Evolutionary conservation across 2,329 filamentous ascomycete species (phyloP).

Genomic region (Helminthosporium solani): DNA sequence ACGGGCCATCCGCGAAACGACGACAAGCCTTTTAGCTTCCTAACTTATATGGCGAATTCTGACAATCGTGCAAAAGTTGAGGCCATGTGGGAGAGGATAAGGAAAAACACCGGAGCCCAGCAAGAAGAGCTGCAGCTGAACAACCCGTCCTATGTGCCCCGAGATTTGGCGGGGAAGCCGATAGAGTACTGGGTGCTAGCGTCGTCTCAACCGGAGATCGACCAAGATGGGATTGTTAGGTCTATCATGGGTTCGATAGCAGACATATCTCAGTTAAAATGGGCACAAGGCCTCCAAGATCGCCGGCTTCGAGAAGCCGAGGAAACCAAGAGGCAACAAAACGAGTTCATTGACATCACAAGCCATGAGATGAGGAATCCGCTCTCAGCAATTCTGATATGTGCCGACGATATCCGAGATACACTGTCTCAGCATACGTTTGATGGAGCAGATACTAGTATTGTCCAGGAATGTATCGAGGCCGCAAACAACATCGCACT

Average conservation of each 20-base stretch:
- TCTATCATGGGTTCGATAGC: slow-evolving; percentile 35
- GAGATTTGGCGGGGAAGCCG: slow-evolving; percentile 39
- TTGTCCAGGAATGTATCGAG: slow-evolving; percentile 29
- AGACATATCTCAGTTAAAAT: slow-evolving; percentile 39
- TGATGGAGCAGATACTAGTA: slow-evolving; percentile 12
- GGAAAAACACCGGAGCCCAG: slow-evolving; percentile 39
- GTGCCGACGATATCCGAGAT: slow-evolving; percentile 35
- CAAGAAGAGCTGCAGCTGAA: slow-evolving; percentile 49
- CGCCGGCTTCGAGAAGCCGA: slow-evolving; percentile 30
- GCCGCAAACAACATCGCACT: slow-evolving; percentile 45
- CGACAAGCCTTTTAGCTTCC: slow-evolving; percentile 46
- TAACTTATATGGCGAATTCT: slow-evolving; percentile 42
- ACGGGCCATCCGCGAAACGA: slow-evolving; percentile 45
- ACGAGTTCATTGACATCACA: slow-evolving; percentile 41
- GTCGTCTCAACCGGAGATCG: slow-evolving; percentile 30
- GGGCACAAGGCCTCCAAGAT: slow-evolving; percentile 38
- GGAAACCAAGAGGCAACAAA: slow-evolving; percentile 36
- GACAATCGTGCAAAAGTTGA: slow-evolving; percentile 35
- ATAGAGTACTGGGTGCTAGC: slow-evolving; percentile 50
- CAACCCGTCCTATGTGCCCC: slow-evolving; percentile 30
- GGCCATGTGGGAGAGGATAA: slow-evolving; percentile 44
- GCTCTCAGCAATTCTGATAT: slow-evolving; percentile 35
- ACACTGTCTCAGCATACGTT: slow-evolving; percentile 25
- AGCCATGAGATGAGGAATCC: slow-evolving; percentile 41
- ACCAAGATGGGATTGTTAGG: slow-evolving; percentile 24